Evolutionary conservation across 768 basidiomycete species (phyloP).

Genomic region (Astraeus odoratus): DNA sequence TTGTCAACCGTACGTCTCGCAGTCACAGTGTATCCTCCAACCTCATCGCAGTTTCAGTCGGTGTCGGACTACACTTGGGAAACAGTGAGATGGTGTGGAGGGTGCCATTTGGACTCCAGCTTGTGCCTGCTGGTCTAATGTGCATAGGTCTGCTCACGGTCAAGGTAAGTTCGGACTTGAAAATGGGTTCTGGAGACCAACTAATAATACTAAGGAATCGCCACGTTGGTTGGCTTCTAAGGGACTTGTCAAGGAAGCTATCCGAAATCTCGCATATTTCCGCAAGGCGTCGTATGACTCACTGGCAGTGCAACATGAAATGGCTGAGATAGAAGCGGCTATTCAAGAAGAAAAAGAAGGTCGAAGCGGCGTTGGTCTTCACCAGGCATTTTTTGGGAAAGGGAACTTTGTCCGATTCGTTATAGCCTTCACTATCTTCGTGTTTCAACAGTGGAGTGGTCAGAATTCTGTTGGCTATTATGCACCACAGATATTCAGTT

Average conservation of each 20-base stretch:
- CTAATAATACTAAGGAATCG: slow-evolving; percentile 37
- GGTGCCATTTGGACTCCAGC: slow-evolving; percentile 44
- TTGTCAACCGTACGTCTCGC: background rate
- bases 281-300: slow-evolving; percentile 17
- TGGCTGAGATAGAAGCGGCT: slow-evolving; percentile 44
- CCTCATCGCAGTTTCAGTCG: too few relatives aligned
- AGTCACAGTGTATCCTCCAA: too few relatives aligned
- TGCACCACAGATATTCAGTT: slow-evolving; percentile 43
- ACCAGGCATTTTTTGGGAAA: background rate
- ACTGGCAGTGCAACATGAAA: background rate
- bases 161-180: background rate
- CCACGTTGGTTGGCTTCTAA: slow-evolving; percentile 52
- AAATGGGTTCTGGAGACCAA: too few relatives aligned
- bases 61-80: background rate
- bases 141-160: slow-evolving; percentile 11
- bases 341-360: slow-evolving; percentile 30
- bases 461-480: slow-evolving; percentile 53
- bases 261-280: slow-evolving; percentile 31
- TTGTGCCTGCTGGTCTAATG: slow-evolving; percentile 46
- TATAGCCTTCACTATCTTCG: slow-evolving; percentile 42
- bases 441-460: slow-evolving; percentile 45
- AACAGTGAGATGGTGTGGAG: slow-evolving; percentile 31
- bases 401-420: slow-evolving; percentile 29
- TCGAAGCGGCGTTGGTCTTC: background rate
- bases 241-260: slow-evolving; percentile 35